These are phyloP conservation scores for Xylariaceae sp. DNA, from an alignment of 2,329 filamentous ascomycete species.

Conservation along the genomic window DNA sequence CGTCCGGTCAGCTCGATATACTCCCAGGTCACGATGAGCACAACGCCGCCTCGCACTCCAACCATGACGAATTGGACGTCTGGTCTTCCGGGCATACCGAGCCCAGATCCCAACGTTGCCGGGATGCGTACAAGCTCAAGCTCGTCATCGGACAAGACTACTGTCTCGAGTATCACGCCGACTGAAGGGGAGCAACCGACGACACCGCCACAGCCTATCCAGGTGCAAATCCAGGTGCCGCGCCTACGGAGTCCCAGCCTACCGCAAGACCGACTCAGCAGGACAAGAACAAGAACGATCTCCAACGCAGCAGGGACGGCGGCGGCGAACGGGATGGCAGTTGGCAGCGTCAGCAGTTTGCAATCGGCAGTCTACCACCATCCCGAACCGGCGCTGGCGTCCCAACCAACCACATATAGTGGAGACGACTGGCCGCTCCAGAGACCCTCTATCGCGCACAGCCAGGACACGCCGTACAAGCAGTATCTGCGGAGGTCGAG, in stretches of 20 bases:
- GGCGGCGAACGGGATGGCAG: background rate
- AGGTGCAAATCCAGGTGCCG: constrained; percentile 12
- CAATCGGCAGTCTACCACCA: background rate
- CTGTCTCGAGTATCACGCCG: constrained; percentile 1
- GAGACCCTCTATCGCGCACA: constrained; percentile 8
- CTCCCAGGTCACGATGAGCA: constrained; percentile 10
- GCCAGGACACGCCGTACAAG: too few relatives aligned
- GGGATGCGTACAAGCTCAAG: background rate
- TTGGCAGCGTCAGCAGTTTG: background rate
- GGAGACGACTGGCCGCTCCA: constrained; percentile 10
- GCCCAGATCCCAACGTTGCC: background rate
- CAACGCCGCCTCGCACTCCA: constrained; percentile 10
- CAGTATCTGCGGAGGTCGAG: too few relatives aligned
- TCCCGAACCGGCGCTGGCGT: background rate
- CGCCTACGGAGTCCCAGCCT: constrained; percentile 14
- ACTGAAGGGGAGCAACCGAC: constrained; percentile 3
- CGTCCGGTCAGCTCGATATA: constrained; percentile 13
- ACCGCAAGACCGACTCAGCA: constrained; percentile 9
- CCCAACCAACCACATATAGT: background rate
- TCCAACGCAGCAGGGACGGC: background rate
- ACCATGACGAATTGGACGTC: constrained; percentile 12
- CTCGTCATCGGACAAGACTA: background rate
- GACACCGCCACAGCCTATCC: constrained; percentile 2
- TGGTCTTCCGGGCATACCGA: constrained; percentile 4
- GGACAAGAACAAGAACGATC: constrained; percentile 6